Evolutionary conservation across 208 protist species (phyloP).

Genomic region (Trypanosoma avium): DNA sequence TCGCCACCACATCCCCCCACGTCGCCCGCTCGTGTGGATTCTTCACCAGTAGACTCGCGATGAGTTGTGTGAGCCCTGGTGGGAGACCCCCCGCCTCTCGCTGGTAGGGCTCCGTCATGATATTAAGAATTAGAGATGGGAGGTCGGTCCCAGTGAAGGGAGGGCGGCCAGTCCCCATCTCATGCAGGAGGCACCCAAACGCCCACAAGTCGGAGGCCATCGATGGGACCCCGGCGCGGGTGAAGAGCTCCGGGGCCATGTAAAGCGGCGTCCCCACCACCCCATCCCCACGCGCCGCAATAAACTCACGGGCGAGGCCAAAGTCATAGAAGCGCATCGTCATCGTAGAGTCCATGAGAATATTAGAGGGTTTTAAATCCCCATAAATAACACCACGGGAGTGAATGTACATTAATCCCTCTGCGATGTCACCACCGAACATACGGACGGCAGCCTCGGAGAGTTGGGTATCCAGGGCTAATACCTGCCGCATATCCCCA

Average conservation of each 20-base stretch:
- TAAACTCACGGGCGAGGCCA: slow-evolving; percentile 74
- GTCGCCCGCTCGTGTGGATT: slow-evolving; percentile 72
- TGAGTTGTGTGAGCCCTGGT: slow-evolving; percentile 39
- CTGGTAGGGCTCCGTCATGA: slow-evolving; percentile 52
- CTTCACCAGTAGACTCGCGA: slow-evolving; percentile 76
- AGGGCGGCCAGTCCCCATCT: slow-evolving; percentile 88
- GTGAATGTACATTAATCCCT: slow-evolving; percentile 92
- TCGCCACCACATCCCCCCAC: slow-evolving; percentile 76
- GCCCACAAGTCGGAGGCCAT: slow-evolving; percentile 94
- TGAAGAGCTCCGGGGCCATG: slow-evolving; percentile 95
- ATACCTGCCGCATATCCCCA: slow-evolving; percentile 84
- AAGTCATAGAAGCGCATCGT: slow-evolving; percentile 94
- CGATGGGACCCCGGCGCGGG: slow-evolving; percentile 57
- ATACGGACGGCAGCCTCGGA: slow-evolving; percentile 70
- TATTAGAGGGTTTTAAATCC: slow-evolving; percentile 92
- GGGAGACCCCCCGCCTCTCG: too few species aligned
- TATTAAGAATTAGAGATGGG: slow-evolving; percentile 90
- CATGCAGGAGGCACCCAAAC: slow-evolving; percentile 93
- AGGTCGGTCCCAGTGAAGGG: slow-evolving; percentile 94
- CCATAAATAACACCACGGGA: slow-evolving; percentile 87
- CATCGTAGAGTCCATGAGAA: slow-evolving; percentile 91
- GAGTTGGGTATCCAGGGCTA: slow-evolving; percentile 65
- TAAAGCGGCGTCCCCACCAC: slow-evolving; percentile 86
- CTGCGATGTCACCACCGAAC: slow-evolving; percentile 81
- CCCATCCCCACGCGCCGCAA: slow-evolving; percentile 10